Conservation (phyloP, 257 asterid genomes). For the Osmanthus fragrans region DNA sequence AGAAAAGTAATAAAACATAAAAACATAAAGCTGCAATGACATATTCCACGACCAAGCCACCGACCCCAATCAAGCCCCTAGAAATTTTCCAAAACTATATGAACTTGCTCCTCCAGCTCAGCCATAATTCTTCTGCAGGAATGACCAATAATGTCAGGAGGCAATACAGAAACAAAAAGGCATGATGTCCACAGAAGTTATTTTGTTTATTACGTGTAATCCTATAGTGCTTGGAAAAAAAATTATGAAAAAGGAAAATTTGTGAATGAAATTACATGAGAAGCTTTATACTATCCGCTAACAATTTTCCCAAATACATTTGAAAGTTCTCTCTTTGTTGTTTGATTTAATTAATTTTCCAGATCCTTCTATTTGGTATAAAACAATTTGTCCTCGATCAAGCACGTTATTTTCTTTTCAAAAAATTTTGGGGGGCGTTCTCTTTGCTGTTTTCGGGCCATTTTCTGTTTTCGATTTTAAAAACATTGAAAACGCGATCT, state of each 20-base stretch:
- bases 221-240: background rate
- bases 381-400: background rate
- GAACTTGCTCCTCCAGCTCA: slow-evolving; percentile 23
- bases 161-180: slow-evolving; percentile 13
- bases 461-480: too few relatives aligned
- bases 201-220: background rate
- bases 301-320: background rate
- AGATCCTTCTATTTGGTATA: background rate
- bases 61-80: slow-evolving; percentile 11
- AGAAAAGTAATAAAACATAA: slow-evolving; percentile 16
- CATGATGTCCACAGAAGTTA: background rate
- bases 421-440: too few relatives aligned
- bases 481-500: too few relatives aligned
- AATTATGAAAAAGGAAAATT: background rate
- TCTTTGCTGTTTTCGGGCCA: too few relatives aligned
- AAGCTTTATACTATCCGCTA: background rate
- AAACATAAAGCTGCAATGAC: slow-evolving; percentile 8
- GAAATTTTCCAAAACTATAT: slow-evolving; percentile 23
- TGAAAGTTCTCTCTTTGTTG: background rate
- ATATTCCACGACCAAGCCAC: slow-evolving; percentile 19
- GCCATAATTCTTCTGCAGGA: slow-evolving; percentile 41
- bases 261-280: background rate
- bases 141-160: slow-evolving; percentile 26
- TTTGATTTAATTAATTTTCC: background rate
- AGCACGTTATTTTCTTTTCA: background rate